Evolutionary conservation across 176 grass and related monocot species (phyloP).

Genomic region (Saccharum officinarum): DNA sequence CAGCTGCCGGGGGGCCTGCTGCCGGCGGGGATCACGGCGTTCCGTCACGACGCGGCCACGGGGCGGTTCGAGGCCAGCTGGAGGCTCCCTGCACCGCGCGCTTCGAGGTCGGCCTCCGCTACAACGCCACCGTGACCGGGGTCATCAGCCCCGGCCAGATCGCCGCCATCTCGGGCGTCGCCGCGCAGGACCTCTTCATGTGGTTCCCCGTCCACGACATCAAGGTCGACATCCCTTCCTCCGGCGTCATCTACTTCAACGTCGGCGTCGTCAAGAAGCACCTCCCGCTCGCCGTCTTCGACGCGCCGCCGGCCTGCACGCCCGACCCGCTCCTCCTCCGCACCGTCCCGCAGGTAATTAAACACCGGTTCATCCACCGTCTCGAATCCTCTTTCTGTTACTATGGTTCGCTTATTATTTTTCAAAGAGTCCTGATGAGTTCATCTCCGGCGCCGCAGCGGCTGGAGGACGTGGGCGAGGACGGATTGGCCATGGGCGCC

Average conservation of each 20-base stretch:
- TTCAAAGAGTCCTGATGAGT: not conserved
- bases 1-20: constrained; percentile 59
- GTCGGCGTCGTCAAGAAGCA: constrained; percentile 77
- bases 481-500: not conserved
- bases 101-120: constrained; percentile 56
- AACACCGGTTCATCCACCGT: not conserved
- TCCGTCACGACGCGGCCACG: constrained; percentile 38
- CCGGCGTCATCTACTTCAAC: constrained; percentile 84
- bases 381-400: not conserved
- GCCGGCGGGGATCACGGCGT: constrained; percentile 49
- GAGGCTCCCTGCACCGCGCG: constrained; percentile 54
- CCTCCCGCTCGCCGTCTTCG: constrained; percentile 69
- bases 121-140: constrained; percentile 62
- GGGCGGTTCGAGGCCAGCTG: constrained; percentile 63
- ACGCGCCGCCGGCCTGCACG: constrained; percentile 64
- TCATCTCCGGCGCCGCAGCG: not conserved
- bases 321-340: constrained; percentile 33
- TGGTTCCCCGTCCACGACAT: constrained; percentile 78
- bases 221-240: constrained; percentile 57
- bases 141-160: constrained; percentile 61
- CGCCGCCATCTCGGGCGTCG: constrained; percentile 46
- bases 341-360: constrained; percentile 4
- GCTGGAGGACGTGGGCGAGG: not conserved
- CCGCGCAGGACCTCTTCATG: constrained; percentile 76
- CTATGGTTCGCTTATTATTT: not conserved